phyloP scores from a whole-genome alignment of 139 green algal species.

The Coelastrella sp. region DNA sequence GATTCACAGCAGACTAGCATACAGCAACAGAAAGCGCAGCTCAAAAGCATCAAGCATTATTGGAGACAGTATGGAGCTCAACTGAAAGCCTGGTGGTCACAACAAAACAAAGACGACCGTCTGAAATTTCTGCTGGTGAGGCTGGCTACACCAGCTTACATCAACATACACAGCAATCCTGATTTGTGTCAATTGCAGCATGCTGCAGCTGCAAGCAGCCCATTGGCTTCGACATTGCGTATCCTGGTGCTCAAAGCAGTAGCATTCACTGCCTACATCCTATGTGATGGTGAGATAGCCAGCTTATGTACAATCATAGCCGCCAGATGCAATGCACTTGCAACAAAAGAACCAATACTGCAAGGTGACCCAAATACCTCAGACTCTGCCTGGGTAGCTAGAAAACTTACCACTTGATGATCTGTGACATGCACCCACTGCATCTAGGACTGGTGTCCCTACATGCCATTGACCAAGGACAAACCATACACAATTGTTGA shows the following conservation, averaged over 20 bases:
- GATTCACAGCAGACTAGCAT: too few species aligned
- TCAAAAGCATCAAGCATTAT: not conserved
- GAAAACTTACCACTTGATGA: not conserved
- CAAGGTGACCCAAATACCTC: not conserved
- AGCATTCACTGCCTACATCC: too few species aligned
- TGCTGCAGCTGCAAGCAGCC: not conserved
- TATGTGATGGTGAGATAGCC: too few species aligned
- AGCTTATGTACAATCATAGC: too few species aligned
- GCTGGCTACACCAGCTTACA: not conserved
- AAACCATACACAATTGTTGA: slow-evolving; percentile 32
- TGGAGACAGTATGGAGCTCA: not conserved
- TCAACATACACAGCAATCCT: too few species aligned
- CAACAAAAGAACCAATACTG: not conserved
- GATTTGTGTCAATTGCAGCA: not conserved
- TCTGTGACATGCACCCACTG: not conserved
- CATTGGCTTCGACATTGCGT: too few species aligned
- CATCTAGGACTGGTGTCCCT: slow-evolving; percentile 27
- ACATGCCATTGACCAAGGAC: slow-evolving; percentile 7
- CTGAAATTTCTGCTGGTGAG: slow-evolving; percentile 28
- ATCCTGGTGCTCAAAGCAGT: too few species aligned
- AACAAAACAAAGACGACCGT: not conserved
- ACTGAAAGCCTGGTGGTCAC: not conserved
- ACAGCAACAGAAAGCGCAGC: not conserved
- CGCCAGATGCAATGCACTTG: not conserved
- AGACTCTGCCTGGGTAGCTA: not conserved